A percentile compares a stretch with the other conserved stretches of the same genome.
Conservation (phyloP, 78 protist species). For the Dictyostelium intermedium region DNA sequence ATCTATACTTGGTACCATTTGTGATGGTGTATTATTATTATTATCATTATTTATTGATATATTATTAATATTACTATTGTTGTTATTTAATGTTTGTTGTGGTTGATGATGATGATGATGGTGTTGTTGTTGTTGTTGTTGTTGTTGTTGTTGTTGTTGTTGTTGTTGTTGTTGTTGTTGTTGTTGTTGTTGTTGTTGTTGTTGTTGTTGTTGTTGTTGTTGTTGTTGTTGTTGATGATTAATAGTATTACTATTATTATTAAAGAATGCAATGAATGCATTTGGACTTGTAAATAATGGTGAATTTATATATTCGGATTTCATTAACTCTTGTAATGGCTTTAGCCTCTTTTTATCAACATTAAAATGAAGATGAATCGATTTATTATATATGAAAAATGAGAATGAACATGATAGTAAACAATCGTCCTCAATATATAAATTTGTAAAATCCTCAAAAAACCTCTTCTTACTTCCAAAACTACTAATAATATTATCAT, state of each 20-base stretch:
- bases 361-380: constrained; percentile 38
- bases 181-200: background rate
- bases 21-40: background rate
- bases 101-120: background rate
- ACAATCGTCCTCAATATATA: constrained; percentile 25
- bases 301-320: background rate
- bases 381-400: constrained; percentile 27
- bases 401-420: constrained; percentile 51
- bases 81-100: background rate
- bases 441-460: background rate
- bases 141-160: background rate
- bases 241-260: background rate
- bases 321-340: constrained; percentile 8
- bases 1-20: constrained; percentile 4
- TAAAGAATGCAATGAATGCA: constrained; percentile 13
- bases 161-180: background rate
- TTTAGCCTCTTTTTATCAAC: constrained; percentile 46
- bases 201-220: background rate
- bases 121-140: background rate
- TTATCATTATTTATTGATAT: background rate
- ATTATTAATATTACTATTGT: background rate
- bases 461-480: background rate
- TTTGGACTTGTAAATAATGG: constrained; percentile 54
- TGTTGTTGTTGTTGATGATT: background rate
- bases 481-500: background rate